Conservation (phyloP, 1,139 yeast genomes). For the Diutina scorzettiae region DNA sequence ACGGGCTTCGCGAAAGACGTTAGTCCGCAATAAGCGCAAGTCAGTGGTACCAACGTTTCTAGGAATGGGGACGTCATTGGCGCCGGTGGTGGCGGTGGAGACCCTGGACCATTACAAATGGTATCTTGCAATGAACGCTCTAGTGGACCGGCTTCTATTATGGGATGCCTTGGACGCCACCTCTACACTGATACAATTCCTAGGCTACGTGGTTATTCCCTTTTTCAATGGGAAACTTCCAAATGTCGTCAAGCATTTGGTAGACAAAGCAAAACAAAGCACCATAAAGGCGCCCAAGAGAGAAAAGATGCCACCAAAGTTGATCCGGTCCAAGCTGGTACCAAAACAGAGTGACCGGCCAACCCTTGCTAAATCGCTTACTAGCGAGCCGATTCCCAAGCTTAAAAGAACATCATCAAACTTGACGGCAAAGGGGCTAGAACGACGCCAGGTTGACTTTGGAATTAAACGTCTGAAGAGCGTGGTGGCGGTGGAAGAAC, state of each 20-base stretch:
- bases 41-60: constrained; percentile 30
- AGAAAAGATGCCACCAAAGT: not conserved
- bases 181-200: constrained; percentile 34
- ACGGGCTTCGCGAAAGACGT: constrained; percentile 6
- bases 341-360: not conserved
- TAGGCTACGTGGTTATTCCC: constrained; percentile 43
- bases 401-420: not conserved
- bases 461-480: constrained; percentile 4
- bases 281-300: not conserved
- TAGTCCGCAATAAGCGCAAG: constrained; percentile 1
- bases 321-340: not conserved
- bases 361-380: not conserved
- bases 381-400: not conserved
- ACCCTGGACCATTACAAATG: not conserved
- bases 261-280: constrained; percentile 34
- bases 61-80: constrained; percentile 23
- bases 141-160: constrained; percentile 41
- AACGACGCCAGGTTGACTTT: constrained; percentile 1
- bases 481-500: not conserved
- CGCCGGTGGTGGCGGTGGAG: not conserved
- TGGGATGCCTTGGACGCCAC: constrained; percentile 37
- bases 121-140: constrained; percentile 20
- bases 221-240: constrained; percentile 42
- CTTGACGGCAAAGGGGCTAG: not conserved
- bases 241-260: constrained; percentile 30